A percentile compares a stretch with the other conserved stretches of the same genome.
Conservation (phyloP, 202 grass and related monocot genomes). For the Carex sylvatica region DNA sequence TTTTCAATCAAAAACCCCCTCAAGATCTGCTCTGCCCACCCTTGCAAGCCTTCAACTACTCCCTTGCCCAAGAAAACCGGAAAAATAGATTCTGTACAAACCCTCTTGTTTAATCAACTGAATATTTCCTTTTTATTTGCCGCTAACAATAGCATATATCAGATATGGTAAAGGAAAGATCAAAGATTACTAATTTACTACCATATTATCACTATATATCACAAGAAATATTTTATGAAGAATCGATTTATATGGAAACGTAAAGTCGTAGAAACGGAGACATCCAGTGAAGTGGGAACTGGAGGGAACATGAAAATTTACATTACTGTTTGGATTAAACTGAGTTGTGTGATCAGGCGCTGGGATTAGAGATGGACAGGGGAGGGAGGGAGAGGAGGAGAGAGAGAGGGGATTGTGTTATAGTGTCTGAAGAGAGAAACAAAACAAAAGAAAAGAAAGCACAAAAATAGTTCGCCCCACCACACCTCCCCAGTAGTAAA, state of each 20-base stretch:
- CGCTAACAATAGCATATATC: not conserved
- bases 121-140: not conserved
- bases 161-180: not conserved
- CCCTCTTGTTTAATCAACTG: not conserved
- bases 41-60: slow-evolving; percentile 10
- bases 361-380: not conserved
- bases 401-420: not conserved
- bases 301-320: not conserved
- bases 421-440: slow-evolving; percentile 19
- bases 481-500: slow-evolving; percentile 33
- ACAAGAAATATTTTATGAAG: not conserved
- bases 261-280: not conserved
- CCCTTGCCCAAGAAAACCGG: slow-evolving; percentile 30
- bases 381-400: not conserved
- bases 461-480: slow-evolving; percentile 56
- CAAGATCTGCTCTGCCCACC: slow-evolving; percentile 5
- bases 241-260: not conserved
- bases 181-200: not conserved
- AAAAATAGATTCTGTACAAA: slow-evolving; percentile 2
- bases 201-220: not conserved
- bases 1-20: not conserved
- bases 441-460: not conserved
- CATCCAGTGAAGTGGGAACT: not conserved
- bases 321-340: not conserved
- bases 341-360: not conserved